A percentile compares a stretch with the other conserved stretches of the same genome.
Conservation (phyloP, 345 rosid genomes). For the Fremontodendron californicum region DNA sequence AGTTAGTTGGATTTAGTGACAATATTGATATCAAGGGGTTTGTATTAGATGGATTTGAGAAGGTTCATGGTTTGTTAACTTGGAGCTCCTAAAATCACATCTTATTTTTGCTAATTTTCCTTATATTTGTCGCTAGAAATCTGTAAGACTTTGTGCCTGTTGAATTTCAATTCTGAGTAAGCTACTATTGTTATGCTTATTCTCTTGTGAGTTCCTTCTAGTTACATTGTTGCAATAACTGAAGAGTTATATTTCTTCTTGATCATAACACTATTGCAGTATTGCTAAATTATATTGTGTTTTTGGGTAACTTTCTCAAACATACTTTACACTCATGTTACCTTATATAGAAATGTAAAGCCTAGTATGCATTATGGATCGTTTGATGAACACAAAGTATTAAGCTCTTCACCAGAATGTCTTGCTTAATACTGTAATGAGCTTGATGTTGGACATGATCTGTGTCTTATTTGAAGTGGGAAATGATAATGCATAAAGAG, state of each 20-base stretch:
- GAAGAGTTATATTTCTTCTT: not conserved
- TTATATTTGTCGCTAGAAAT: not conserved
- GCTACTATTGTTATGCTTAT: not conserved
- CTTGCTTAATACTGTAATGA: no score
- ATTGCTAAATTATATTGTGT: not conserved
- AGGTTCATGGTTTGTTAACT: not conserved
- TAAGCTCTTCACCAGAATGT: not conserved
- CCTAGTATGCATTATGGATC: not conserved
- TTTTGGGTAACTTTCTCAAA: not conserved
- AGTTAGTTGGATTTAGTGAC: not conserved
- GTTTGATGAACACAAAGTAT: not conserved
- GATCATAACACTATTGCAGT: not conserved
- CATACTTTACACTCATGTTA: not conserved
- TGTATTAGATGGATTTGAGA: not conserved
- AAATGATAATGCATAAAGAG: no score
- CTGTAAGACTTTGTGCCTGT: not conserved
- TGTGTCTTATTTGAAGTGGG: no score
- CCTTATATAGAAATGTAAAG: no score
- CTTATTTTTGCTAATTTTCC: not conserved
- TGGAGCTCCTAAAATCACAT: not conserved
- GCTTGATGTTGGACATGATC: no score
- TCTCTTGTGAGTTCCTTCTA: not conserved
- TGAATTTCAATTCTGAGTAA: not conserved
- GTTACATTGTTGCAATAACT: not conserved
- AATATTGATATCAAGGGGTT: not conserved